Conservation (phyloP, 345 rosid genomes). For the Dovyalis caffra region DNA sequence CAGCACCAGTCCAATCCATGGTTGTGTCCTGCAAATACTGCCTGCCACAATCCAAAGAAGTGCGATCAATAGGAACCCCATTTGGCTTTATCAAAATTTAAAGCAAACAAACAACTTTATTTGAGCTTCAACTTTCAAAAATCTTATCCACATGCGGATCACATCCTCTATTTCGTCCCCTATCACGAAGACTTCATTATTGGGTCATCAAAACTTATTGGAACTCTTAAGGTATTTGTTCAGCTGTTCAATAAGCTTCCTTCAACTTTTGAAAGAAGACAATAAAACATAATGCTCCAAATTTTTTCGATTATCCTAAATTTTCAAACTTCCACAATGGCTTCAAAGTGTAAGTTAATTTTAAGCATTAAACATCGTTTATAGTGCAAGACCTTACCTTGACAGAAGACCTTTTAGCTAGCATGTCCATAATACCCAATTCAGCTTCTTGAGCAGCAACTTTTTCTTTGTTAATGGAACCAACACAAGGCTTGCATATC, state of each 20-base stretch:
- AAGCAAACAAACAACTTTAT: neutral
- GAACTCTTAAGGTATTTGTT: neutral
- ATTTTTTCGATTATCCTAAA: neutral
- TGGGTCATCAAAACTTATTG: neutral
- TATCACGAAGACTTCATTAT: neutral
- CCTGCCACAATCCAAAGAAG: slow-evolving; percentile 43
- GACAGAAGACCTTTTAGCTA: slow-evolving; percentile 58
- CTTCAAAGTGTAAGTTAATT: neutral
- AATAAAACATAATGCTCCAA: neutral
- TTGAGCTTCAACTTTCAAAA: slow-evolving; percentile 9
- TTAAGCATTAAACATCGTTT: neutral
- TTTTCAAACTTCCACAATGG: neutral
- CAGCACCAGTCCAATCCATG: slow-evolving; percentile 98
- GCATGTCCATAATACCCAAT: slow-evolving; percentile 61
- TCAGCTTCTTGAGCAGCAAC: slow-evolving; percentile 84
- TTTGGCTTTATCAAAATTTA: neutral
- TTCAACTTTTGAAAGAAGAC: neutral
- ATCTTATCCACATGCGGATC: neutral
- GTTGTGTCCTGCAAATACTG: slow-evolving; percentile 88
- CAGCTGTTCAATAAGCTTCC: neutral
- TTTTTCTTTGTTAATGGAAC: slow-evolving; percentile 74
- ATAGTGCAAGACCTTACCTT: slow-evolving; percentile 45
- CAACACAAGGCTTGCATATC: slow-evolving; percentile 68
- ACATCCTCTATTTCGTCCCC: neutral
- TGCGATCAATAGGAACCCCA: slow-evolving; percentile 1